Evolutionary conservation across 192 early-diverging fungal genomes (phyloP).

Genomic region (Dispira simplex): DNA sequence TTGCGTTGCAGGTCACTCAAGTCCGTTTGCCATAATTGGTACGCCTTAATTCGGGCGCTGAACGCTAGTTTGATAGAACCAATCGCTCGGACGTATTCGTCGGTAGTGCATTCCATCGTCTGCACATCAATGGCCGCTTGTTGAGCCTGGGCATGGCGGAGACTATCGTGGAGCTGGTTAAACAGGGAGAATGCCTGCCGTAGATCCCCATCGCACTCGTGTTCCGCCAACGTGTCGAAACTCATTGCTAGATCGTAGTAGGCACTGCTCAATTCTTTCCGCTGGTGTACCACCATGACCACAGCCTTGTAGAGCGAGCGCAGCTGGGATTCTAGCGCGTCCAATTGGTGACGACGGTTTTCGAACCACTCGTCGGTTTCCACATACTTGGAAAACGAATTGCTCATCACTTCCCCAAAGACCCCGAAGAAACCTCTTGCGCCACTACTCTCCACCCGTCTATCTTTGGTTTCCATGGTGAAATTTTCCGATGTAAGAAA

Average conservation of each 20-base stretch:
- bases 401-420: constrained; percentile 56
- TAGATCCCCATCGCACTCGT: constrained; percentile 53
- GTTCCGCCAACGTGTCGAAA: constrained; percentile 50
- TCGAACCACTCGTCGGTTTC: constrained; percentile 71
- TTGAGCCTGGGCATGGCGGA: constrained; percentile 60
- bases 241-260: constrained; percentile 68
- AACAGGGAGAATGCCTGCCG: constrained; percentile 50
- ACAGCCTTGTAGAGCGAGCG: constrained; percentile 59
- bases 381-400: constrained; percentile 45
- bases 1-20: constrained; percentile 56
- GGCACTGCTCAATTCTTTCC: constrained; percentile 47
- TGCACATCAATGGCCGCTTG: constrained; percentile 64
- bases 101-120: constrained; percentile 59
- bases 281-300: constrained; percentile 58
- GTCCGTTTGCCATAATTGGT: constrained; percentile 49
- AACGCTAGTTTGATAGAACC: constrained; percentile 70
- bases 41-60: constrained; percentile 48
- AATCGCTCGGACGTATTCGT: constrained; percentile 82
- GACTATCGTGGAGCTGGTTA: constrained; percentile 62
- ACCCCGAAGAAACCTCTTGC: constrained; percentile 46
- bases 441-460: constrained; percentile 12
- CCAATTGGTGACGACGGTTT: constrained; percentile 52
- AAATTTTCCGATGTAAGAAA: constrained; percentile 86
- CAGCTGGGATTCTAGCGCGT: constrained; percentile 62
- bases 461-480: constrained; percentile 32